These are phyloP conservation scores for Thermochaetoides thermophila DNA, from an alignment of 495 filamentous ascomycete species.

Conservation along the genomic window DNA sequence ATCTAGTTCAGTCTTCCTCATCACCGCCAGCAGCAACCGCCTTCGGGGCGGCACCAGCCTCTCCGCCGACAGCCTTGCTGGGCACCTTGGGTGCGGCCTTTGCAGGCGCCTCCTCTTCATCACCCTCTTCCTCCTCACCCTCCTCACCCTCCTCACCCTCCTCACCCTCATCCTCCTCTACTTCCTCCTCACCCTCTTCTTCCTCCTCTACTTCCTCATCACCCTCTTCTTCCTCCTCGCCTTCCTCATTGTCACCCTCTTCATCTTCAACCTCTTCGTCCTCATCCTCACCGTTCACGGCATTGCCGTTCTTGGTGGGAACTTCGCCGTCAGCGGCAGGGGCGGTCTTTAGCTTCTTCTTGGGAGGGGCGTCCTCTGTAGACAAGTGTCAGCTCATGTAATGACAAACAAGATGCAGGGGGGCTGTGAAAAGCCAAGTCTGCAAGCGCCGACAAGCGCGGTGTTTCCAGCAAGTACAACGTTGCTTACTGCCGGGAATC, in stretches of 20 bases:
- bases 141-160: constrained; percentile 22
- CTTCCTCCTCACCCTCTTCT: too few species aligned
- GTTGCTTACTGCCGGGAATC: too few species aligned
- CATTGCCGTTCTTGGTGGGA: constrained; percentile 20
- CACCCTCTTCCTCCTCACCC: constrained; percentile 13
- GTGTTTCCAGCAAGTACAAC: too few species aligned
- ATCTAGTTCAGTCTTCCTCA: constrained; percentile 19
- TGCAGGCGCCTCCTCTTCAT: constrained; percentile 15
- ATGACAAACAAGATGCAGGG: too few species aligned
- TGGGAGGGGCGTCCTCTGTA: constrained; percentile 28
- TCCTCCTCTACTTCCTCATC: constrained; percentile 21
- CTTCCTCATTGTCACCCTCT: constrained; percentile 21
- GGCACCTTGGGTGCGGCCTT: constrained; percentile 23
- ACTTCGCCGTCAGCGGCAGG: constrained; percentile 13
- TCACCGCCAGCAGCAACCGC: constrained; percentile 17
- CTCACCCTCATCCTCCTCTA: constrained; percentile 16
- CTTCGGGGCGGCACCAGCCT: constrained; percentile 5
- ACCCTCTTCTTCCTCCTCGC: constrained; percentile 17
- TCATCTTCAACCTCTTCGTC: constrained; percentile 19
- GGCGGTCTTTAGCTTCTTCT: constrained; percentile 33
- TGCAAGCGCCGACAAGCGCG: too few species aligned
- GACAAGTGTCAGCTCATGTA: background rate
- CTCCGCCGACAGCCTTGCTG: constrained; percentile 3
- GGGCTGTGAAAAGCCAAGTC: too few species aligned
- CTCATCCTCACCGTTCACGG: constrained; percentile 11